Conservation (phyloP, 345 rosid genomes). For the Cardamine resedifolia region DNA sequence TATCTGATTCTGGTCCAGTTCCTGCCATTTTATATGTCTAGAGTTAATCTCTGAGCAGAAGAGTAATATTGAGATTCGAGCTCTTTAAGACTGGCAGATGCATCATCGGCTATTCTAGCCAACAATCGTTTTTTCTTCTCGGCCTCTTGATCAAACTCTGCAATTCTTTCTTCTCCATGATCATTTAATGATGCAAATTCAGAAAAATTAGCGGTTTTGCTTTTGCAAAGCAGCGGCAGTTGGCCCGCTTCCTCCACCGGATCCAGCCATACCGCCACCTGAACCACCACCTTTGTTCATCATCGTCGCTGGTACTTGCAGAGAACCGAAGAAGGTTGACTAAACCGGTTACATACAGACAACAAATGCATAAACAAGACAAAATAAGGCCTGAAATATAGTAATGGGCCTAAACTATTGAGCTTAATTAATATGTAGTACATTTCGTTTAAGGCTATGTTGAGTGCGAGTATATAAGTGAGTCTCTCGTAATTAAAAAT, state of each 20-base stretch:
- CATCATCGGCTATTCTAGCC: constrained; percentile 75
- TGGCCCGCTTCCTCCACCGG: no score
- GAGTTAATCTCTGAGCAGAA: constrained; percentile 52
- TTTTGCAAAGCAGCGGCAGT: no score
- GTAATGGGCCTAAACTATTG: not conserved
- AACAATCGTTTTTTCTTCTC: constrained; percentile 62
- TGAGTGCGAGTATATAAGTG: no score
- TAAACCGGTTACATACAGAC: not conserved
- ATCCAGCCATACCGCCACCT: no score
- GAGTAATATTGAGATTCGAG: constrained; percentile 81
- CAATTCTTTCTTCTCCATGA: constrained; percentile 75
- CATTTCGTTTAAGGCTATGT: no score
- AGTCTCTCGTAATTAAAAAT: no score
- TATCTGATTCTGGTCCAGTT: no score
- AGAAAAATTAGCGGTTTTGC: constrained; percentile 81
- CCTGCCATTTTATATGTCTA: constrained; percentile 26
- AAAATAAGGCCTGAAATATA: not conserved
- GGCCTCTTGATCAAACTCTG: constrained; percentile 59
- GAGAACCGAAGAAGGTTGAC: not conserved
- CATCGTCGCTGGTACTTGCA: not conserved
- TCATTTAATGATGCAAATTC: constrained; percentile 94
- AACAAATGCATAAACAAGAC: no score
- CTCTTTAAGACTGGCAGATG: constrained; percentile 87
- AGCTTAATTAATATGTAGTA: no score
- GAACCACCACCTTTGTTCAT: no score